Evolutionary conservation across 305 asterid genomes (phyloP).

Genomic region (Ilex paraguariensis): DNA sequence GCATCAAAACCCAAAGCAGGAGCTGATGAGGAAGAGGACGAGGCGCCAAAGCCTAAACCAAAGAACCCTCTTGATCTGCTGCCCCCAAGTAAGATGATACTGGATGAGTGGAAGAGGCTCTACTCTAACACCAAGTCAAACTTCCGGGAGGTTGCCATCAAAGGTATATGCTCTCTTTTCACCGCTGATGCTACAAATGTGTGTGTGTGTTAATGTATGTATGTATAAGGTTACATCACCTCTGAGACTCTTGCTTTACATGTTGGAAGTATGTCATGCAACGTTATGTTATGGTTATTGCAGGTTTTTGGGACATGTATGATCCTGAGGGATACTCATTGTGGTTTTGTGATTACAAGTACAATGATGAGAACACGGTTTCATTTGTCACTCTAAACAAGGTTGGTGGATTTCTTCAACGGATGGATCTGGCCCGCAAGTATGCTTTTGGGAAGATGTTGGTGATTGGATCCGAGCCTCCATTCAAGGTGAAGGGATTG

Average conservation of each 20-base stretch:
- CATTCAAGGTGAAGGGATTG: constrained; percentile 35
- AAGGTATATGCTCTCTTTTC: constrained; percentile 26
- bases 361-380: constrained; percentile 32
- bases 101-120: constrained; percentile 55
- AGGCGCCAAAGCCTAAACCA: constrained; percentile 45
- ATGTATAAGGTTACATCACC: no score
- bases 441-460: constrained; percentile 43
- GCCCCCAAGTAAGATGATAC: constrained; percentile 46
- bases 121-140: constrained; percentile 53
- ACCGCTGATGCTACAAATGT: background rate
- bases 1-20: constrained; percentile 24
- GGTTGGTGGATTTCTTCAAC: constrained; percentile 34
- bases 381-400: constrained; percentile 39
- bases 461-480: constrained; percentile 23
- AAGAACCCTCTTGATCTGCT: constrained; percentile 49
- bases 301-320: constrained; percentile 44
- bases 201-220: background rate
- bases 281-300: background rate
- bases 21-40: constrained; percentile 27
- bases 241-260: no score
- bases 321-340: constrained; percentile 39
- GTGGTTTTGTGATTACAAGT: constrained; percentile 41
- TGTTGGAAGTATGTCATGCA: no score
- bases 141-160: constrained; percentile 50
- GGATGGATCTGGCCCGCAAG: constrained; percentile 39